Evolutionary conservation across 805 yeast genomes (phyloP), one percentile per base, ranked within the genome.

Genomic region (Cyberlindnera xishuangbannaensis): DNA sequence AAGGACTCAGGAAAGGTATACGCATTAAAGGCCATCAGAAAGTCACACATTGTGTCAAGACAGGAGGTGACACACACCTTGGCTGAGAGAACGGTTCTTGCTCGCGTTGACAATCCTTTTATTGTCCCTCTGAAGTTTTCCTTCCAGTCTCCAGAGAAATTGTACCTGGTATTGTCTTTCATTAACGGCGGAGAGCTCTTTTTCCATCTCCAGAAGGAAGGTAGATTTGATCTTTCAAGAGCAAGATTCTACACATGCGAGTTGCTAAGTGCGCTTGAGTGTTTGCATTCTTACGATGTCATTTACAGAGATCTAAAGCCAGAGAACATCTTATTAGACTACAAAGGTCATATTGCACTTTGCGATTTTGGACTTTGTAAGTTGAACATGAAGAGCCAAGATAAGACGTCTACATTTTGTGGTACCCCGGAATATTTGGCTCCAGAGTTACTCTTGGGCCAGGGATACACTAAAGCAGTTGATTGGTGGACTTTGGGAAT

Each of bases 401-500:
- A 87, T 50, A 83, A 83, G 59, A 80, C 86, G 1, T 82, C 81
- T 50, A 92, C 98, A 0, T 92, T 92, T 57, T 92, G 98, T 61
- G 98, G 98, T 25, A 92, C 98, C 0, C 97, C 97, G 1, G 97
- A 92, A 60, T 92, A 92, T 59, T 67, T 92, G 46, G 96, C 97
- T 1, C 98, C 98, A 1, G 98, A 92, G 60, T 66, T 92, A 47
- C 65, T 92, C 30, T 65, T 87, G 48, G 92, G 94, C 30, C 87
- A 84, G 55, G 97, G 97, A 2, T 92, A 92, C 59, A 87, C 97
- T 3, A 78, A 95, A 57, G 82, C 83, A 8, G 97, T 92, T 15
- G 98, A 92, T 60, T 92, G 96, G 90, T 92, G 98, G 98, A 92
- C 98, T 2, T 67, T 92, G 48, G 98, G 98, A 26, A 88, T 90